Evolutionary conservation across 805 yeast genomes (phyloP), one percentile per base, ranked within the genome.

Genomic region (Saccharomyces mikatae): DNA sequence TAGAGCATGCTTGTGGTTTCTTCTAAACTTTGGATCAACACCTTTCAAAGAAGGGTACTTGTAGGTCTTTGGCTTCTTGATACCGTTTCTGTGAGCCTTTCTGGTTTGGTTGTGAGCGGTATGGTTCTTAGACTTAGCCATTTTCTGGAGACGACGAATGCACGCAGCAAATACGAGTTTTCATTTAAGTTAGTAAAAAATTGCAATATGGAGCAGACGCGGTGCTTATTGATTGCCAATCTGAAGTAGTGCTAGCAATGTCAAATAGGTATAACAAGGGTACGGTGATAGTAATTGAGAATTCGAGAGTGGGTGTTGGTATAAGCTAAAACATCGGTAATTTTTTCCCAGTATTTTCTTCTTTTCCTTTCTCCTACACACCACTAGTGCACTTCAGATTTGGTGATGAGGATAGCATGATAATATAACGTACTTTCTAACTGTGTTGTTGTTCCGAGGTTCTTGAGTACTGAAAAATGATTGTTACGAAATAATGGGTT

Each of bases 21-120:
- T 87, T 76, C 84, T 85, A 96, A 94, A 94, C 87, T 94, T 94
- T 76, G 99, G 85, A 80, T 94, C 98, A 77, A 92, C 97, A 84
- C 96, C 96, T 82, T 89, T 92, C 80, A 89, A 83, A 66, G 98
- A 91, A 69, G 97, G 96, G 86, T 92, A 90, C 83, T 89, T 91
- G 96, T 84, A 80, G 75, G 96, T 86, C 86, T 83, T 88, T 72
- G 97, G 97, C 91, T 92, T 94, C 88, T 92, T 92, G 83, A 94
- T 92, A 83, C 99, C 99, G 87, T 94, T 94, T 77, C 86, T 91
- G 97, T 94, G 99, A 74, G 98, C 98, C 95, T 94, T 94, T 78
- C 80, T 87, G 90, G 87, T 88, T 82, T 92, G 98, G 95, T 94
- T 94, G 82, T 94, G 99, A 81, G 90, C 91, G 80, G 99, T 94